Conservation (phyloP, 2,329 filamentous ascomycete genomes). For the Trichoderma koningii region DNA sequence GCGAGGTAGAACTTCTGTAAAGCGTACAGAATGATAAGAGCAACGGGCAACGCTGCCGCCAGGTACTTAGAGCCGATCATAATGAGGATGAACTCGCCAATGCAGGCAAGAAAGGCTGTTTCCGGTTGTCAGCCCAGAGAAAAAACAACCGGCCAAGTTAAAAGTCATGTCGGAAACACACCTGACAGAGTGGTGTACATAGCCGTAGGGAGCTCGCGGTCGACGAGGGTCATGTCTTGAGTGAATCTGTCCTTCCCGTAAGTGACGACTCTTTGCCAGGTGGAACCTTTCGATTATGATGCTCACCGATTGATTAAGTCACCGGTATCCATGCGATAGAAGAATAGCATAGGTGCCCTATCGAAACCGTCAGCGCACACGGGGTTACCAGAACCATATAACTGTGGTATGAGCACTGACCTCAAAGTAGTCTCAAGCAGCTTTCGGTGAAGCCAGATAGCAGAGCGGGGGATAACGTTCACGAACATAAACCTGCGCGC, state of each 20-base stretch:
- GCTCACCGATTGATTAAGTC: conserved; percentile 9
- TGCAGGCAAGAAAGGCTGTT: conserved; percentile 11
- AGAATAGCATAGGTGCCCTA: conserved; percentile 8
- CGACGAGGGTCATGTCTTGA: conserved; percentile 34
- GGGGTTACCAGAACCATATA: not conserved
- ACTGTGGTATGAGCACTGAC: not conserved
- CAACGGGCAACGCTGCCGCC: conserved; percentile 20
- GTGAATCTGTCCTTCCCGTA: conserved; percentile 4
- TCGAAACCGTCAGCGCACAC: not conserved
- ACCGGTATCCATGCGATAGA: conserved; percentile 1
- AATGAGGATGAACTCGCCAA: conserved; percentile 33
- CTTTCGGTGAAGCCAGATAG: conserved; percentile 4
- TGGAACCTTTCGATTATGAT: not conserved
- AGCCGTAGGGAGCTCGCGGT: conserved; percentile 32
- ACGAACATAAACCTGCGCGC: conserved; percentile 13
- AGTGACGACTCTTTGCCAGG: not conserved
- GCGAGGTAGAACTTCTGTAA: conserved; percentile 29
- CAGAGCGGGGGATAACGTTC: conserved; percentile 12
- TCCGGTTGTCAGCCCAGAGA: not conserved
- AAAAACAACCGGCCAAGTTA: no score
- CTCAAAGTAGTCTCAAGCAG: conserved; percentile 12
- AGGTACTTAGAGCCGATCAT: conserved; percentile 24
- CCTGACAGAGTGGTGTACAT: conserved; percentile 19
- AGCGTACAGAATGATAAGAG: conserved; percentile 21
- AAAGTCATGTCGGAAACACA: not conserved